Evolutionary conservation across 2,329 filamentous ascomycete species (phyloP).

Genomic region (Botrytis tulipae): DNA sequence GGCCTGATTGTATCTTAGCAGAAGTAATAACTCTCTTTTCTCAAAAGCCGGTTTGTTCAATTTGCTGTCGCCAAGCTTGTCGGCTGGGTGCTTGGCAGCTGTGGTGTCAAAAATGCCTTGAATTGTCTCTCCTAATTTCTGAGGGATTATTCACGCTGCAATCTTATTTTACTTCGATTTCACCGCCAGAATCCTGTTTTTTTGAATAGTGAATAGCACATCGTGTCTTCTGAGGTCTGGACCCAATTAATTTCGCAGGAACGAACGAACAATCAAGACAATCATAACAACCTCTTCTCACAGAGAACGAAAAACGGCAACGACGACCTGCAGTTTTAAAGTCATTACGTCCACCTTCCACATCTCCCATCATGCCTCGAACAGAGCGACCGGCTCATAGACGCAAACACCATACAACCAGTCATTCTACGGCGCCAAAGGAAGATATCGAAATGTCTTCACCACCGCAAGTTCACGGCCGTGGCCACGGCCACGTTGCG

Average conservation of each 20-base stretch:
- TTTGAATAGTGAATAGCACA: background rate
- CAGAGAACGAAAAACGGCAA: background rate
- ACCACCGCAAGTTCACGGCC: background rate
- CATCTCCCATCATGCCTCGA: conserved; percentile 5
- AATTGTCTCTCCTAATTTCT: background rate
- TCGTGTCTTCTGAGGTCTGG: background rate
- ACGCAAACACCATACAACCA: conserved; percentile 1
- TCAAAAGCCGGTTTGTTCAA: background rate
- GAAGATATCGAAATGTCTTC: conserved; percentile 21
- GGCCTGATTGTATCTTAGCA: background rate
- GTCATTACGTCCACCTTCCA: background rate
- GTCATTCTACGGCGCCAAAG: background rate
- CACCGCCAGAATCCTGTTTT: background rate
- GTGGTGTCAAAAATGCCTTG: conserved; percentile 9
- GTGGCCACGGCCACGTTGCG: background rate
- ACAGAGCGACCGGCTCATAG: background rate
- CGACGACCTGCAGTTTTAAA: background rate
- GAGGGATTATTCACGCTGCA: conserved; percentile 5
- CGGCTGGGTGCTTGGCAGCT: conserved; percentile 19
- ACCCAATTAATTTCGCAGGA: conserved; percentile 6
- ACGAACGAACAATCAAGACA: background rate
- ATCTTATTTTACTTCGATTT: background rate
- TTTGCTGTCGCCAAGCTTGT: conserved; percentile 12
- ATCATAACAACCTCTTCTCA: background rate
- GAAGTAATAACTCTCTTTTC: background rate